These are phyloP conservation scores for Metschnikowia rubicola DNA, from an alignment of 805 yeast genomes.

Conservation along the genomic window DNA sequence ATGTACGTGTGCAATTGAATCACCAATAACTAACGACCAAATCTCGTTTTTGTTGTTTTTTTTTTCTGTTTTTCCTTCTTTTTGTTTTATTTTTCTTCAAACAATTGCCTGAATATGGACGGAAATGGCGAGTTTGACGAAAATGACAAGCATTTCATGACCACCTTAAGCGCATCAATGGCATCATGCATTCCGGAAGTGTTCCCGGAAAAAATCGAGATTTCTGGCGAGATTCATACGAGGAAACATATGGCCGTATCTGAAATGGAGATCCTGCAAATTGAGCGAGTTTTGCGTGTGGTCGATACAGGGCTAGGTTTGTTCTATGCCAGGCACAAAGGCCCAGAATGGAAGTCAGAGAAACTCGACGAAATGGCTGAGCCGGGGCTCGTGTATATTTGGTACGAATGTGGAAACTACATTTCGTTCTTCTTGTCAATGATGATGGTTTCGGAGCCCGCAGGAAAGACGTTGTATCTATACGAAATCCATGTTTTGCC, in stretches of 20 bases:
- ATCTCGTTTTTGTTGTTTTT: not conserved
- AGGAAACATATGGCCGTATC: constrained; percentile 1
- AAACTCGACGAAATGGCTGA: constrained; percentile 47
- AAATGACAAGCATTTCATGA: constrained; percentile 9
- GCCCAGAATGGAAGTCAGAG: constrained; percentile 38
- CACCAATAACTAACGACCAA: not conserved
- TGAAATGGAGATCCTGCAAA: not conserved
- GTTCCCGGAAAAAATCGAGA: constrained; percentile 6
- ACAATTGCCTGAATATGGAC: too few species aligned
- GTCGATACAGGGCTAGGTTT: constrained; percentile 28
- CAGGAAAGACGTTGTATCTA: constrained; percentile 39
- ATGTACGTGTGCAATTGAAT: not conserved
- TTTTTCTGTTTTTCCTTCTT: too few species aligned
- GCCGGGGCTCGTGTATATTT: constrained; percentile 43
- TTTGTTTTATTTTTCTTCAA: not conserved
- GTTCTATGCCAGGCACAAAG: constrained; percentile 28
- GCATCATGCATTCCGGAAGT: constrained; percentile 5
- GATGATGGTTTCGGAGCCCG: constrained; percentile 39
- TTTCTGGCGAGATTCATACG: not conserved
- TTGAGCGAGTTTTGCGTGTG: constrained; percentile 19
- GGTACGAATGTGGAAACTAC: constrained; percentile 20
- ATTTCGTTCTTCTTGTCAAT: constrained; percentile 45
- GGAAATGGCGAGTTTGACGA: constrained; percentile 12
- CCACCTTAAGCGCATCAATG: constrained; percentile 7
- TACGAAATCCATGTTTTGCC: constrained; percentile 53